These are phyloP conservation scores for Saccharomycopsis olivae DNA, from an alignment of 805 yeast genomes.

Conservation along the genomic window DNA sequence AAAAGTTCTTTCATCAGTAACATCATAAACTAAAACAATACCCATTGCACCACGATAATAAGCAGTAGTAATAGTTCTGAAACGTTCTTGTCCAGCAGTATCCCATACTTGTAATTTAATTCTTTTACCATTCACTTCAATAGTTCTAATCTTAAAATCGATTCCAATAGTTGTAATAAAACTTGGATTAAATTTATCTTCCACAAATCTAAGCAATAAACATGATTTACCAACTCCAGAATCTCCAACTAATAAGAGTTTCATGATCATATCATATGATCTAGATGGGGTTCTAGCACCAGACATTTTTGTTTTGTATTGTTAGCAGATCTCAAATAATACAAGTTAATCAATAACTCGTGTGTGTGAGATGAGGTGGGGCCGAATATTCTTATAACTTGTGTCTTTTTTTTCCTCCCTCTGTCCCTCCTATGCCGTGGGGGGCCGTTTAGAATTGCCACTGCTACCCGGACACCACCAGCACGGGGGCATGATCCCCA, in stretches of 20 bases:
- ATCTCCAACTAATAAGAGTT: conserved; percentile 87
- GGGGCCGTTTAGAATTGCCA: too few relatives aligned
- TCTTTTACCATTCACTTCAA: conserved; percentile 84
- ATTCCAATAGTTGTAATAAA: conserved; percentile 97
- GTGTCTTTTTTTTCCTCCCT: too few relatives aligned
- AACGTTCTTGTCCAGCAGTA: conserved; percentile 96
- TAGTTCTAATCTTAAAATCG: conserved; percentile 94
- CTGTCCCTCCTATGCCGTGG: too few relatives aligned
- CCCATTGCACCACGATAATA: conserved; percentile 90
- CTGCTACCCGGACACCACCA: too few relatives aligned
- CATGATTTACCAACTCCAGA: conserved; percentile 98
- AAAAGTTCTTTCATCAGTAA: conserved; percentile 83
- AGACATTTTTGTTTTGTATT: conserved; percentile 15
- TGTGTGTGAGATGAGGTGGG: too few relatives aligned
- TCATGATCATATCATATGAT: conserved; percentile 84
- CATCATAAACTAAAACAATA: conserved; percentile 74
- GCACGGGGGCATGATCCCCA: too few relatives aligned
- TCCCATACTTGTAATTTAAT: conserved; percentile 96
- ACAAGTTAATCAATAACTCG: too few relatives aligned
- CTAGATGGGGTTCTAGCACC: conserved; percentile 26
- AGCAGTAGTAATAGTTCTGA: conserved; percentile 89
- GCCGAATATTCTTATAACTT: too few relatives aligned
- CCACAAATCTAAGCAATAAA: conserved; percentile 88
- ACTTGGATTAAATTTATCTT: conserved; percentile 93
- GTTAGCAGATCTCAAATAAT: too few relatives aligned